Percentiles rank a stretch among this genome's conserved stretches.
These are phyloP conservation scores for Sicyos baderoa DNA, from an alignment of 306 rosid species.

Conservation along the genomic window DNA sequence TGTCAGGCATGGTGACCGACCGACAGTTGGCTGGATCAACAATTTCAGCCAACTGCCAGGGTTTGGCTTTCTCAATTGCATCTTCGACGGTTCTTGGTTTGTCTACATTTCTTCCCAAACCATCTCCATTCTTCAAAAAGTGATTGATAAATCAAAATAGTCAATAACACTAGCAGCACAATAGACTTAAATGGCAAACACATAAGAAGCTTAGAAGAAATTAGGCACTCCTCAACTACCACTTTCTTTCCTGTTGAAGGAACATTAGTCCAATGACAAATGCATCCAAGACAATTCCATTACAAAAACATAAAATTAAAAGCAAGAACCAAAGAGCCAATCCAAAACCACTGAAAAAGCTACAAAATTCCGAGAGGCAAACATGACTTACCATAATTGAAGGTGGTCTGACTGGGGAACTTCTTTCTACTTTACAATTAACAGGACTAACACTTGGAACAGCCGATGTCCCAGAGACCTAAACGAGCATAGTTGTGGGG, in stretches of 20 bases:
- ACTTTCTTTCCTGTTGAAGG: neutral
- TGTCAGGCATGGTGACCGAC: constrained; percentile 68
- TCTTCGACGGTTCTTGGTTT: constrained; percentile 57
- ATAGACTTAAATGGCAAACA: constrained; percentile 5
- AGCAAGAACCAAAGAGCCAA: neutral
- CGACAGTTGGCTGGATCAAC: constrained; percentile 64
- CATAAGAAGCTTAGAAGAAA: constrained; percentile 9
- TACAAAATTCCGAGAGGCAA: neutral
- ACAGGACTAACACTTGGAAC: constrained; percentile 42
- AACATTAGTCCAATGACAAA: neutral
- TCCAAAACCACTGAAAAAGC: constrained; percentile 1
- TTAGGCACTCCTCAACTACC: constrained; percentile 2
- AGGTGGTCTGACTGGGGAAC: constrained; percentile 68
- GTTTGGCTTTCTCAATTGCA: constrained; percentile 46
- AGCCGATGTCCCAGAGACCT: constrained; percentile 59
- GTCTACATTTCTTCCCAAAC: constrained; percentile 42
- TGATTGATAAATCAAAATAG: constrained; percentile 25
- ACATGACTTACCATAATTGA: constrained; percentile 50
- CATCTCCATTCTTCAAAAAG: constrained; percentile 56
- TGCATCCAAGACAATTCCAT: neutral
- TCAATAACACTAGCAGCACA: constrained; percentile 22
- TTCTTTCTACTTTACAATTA: constrained; percentile 69
- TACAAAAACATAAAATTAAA: neutral
- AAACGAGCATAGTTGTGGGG: constrained; percentile 12
- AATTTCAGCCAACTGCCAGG: constrained; percentile 81